Conservation (phyloP, 768 basidiomycete species). For the Termitomyces sp. region DNA sequence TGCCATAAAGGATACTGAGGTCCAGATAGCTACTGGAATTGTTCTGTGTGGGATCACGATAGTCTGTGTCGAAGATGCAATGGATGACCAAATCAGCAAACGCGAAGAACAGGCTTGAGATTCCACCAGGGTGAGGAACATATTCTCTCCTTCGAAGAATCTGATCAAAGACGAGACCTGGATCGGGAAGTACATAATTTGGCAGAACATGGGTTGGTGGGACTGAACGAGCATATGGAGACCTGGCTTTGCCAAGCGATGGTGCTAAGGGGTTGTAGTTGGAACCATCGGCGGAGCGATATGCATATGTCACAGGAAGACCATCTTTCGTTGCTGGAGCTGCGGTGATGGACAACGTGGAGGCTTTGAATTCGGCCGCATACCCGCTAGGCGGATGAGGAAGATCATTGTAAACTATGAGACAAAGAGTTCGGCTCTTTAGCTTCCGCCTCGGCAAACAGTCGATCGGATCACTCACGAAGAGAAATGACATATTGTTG, state of each 20-base stretch:
- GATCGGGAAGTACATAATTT: conserved; percentile 49
- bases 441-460: conserved; percentile 9
- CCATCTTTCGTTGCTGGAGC: conserved; percentile 1
- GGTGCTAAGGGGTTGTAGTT: conserved; percentile 53
- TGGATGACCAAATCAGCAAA: conserved; percentile 78
- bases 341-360: neutral
- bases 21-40: conserved; percentile 71
- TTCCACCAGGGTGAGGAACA: conserved; percentile 55
- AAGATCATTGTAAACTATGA: conserved; percentile 71
- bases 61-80: conserved; percentile 58
- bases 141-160: conserved; percentile 51
- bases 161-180: conserved; percentile 65
- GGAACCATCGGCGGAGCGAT: conserved; percentile 54
- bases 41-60: conserved; percentile 47
- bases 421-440: neutral
- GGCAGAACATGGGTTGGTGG: conserved; percentile 40
- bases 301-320: conserved; percentile 36
- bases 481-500: conserved; percentile 48
- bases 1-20: conserved; percentile 70
- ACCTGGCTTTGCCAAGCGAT: conserved; percentile 50
- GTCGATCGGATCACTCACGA: conserved; percentile 34
- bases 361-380: conserved; percentile 19
- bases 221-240: conserved; percentile 66
- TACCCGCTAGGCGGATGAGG: conserved; percentile 67
- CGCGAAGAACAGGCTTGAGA: conserved; percentile 71